Base-by-base conservation (phyloP, 2,329 filamentous ascomycete genomes). In the Alternaria gaisen region DNA sequence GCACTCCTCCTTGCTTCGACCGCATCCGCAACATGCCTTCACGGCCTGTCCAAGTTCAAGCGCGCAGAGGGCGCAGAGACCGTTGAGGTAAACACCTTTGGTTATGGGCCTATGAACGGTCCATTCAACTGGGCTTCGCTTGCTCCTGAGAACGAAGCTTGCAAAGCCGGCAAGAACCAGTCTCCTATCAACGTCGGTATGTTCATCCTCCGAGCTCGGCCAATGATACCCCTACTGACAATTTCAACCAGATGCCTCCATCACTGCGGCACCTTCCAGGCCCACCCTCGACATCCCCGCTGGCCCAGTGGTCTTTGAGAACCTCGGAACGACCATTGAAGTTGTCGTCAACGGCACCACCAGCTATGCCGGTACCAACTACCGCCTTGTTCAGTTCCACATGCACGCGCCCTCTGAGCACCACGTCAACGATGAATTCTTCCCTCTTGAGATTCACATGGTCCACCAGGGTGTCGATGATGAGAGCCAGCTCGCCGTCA, bases 361-460 rank as follows among this genome's bases (percentile, higher is more conserved):
- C 4, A 77, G 66, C 0, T 70, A 83, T 24, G 76, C 68, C 2
- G 79, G 77, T 30, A 72, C 73, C 16, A 69, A 77, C 16, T 87
- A 83, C 72, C 69, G 65, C 0, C 77, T 87, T 14, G 76, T 76
- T 47, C 86, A 88, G 66, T 88, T 87, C 77, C 86, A 88, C 74
- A 86, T 88, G 77, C 87, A 88, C 70, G 84, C 85, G 0, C 86
- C 87, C 0, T 85, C 84, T 43, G 87, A 89, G 79, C 87, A 89
- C 67, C 80, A 83, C 47, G 77, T 88, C 57, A 72, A 78, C 56
- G 77, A 79, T n/a, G 81, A 84, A 64, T 80, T 80, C 69, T 82
- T 77, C 66, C 81, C 71, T 65, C 81, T 70, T 73, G 81, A 85
- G 73, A 75, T 84, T 76, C 87, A 89, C 77, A 86, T 88, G 81